Conservation (phyloP, 345 rosid species). For the Brassica carinata region DNA sequence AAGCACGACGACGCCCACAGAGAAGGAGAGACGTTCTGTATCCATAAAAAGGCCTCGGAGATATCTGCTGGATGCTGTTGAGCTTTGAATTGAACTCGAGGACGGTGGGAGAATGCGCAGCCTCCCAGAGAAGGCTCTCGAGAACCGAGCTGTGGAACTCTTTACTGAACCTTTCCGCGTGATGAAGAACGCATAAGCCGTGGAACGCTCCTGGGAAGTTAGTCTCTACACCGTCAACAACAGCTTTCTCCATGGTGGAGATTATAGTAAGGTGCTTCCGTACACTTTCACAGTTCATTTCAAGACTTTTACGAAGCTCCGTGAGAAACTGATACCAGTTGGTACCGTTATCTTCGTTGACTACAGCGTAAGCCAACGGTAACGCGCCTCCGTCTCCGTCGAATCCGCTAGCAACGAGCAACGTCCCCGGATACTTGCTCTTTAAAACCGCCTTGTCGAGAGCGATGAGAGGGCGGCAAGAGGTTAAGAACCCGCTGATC, state of each 20-base stretch:
- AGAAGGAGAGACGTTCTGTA: slow-evolving; percentile 65
- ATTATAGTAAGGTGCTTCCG: slow-evolving; percentile 88
- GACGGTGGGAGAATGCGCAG: slow-evolving; percentile 70
- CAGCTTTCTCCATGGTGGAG: slow-evolving; percentile 69
- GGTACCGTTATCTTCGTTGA: slow-evolving; percentile 72
- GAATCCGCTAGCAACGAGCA: slow-evolving; percentile 85
- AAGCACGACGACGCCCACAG: slow-evolving; percentile 85
- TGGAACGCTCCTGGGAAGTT: slow-evolving; percentile 88
- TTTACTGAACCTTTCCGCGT: slow-evolving; percentile 61
- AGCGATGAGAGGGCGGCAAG: slow-evolving; percentile 84
- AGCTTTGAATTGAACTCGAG: slow-evolving; percentile 69
- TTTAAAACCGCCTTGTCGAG: slow-evolving; percentile 68
- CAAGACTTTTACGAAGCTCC: slow-evolving; percentile 75
- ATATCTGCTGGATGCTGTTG: slow-evolving; percentile 69
- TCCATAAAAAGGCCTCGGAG: slow-evolving; percentile 78
- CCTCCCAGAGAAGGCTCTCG: slow-evolving; percentile 80
- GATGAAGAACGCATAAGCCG: slow-evolving; percentile 77
- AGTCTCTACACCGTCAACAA: slow-evolving; percentile 79
- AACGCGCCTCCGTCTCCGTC: slow-evolving; percentile 87
- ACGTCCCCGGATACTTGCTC: slow-evolving; percentile 76
- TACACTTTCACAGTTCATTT: slow-evolving; percentile 73
- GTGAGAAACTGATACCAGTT: slow-evolving; percentile 90
- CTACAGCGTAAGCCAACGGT: slow-evolving; percentile 82
- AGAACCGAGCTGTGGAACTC: slow-evolving; percentile 76
- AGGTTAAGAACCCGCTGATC: slow-evolving; percentile 73